Conservation (phyloP, 192 early-diverging fungal species). For the Spinellus fusiger region DNA sequence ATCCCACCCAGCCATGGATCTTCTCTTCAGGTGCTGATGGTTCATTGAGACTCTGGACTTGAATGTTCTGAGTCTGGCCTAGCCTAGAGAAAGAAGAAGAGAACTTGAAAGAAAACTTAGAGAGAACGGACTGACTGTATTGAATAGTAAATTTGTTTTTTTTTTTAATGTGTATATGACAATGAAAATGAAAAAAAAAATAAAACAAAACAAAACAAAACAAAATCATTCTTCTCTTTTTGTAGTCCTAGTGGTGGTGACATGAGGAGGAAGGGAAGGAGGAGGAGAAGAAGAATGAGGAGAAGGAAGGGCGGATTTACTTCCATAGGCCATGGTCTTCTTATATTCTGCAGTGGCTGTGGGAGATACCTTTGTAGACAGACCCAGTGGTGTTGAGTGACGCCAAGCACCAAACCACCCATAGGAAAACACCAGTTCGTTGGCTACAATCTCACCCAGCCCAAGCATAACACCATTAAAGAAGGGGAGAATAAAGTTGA, state of each 20-base stretch:
- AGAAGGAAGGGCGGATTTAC: too few species aligned
- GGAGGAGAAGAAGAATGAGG: too few species aligned
- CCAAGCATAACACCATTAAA: conserved; percentile 61
- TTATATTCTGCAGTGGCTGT: conserved; percentile 28
- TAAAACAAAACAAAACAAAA: not conserved
- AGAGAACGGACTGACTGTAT: not conserved
- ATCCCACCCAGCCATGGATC: conserved; percentile 97
- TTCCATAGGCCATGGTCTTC: not conserved
- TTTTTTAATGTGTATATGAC: not conserved
- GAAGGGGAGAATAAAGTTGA: conserved; percentile 54
- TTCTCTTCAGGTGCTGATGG: conserved; percentile 88
- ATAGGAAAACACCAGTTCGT: conserved; percentile 67
- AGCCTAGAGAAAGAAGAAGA: too few species aligned
- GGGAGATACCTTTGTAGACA: conserved; percentile 4
- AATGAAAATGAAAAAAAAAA: not conserved
- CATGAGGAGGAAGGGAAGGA: too few species aligned
- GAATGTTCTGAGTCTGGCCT: conserved; percentile 16
- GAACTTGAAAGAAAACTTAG: not conserved
- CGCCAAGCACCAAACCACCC: conserved; percentile 53
- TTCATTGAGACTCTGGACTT: conserved; percentile 84
- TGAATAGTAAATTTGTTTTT: not conserved
- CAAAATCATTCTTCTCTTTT: not conserved
- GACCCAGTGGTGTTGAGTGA: conserved; percentile 6
- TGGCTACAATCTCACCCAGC: conserved; percentile 79
- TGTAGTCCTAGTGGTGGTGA: not conserved